Evolutionary conservation across 768 basidiomycete genomes (phyloP).

Genomic region (Chiua virens): DNA sequence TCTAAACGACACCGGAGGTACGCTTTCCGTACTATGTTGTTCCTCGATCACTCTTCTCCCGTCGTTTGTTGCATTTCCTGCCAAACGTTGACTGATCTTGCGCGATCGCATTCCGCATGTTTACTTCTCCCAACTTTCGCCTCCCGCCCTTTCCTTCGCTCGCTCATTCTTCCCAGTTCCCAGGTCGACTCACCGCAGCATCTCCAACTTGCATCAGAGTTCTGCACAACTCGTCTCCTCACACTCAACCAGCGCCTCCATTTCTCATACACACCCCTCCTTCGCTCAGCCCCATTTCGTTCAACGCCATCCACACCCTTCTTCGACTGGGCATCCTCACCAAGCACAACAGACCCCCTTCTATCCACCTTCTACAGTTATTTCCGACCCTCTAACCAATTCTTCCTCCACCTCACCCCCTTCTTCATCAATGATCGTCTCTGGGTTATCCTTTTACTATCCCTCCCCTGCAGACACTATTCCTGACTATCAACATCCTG

Average conservation of each 20-base stretch:
- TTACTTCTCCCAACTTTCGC: neutral
- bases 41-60: too few relatives aligned
- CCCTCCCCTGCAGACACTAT: constrained; percentile 37
- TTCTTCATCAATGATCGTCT: constrained; percentile 47
- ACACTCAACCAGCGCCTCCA: neutral
- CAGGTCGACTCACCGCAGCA: neutral
- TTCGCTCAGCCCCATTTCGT: neutral
- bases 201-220: too few relatives aligned
- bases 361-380: neutral
- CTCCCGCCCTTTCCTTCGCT: constrained; percentile 1
- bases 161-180: constrained; percentile 7
- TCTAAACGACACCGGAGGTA: constrained; percentile 26
- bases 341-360: neutral
- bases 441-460: constrained; percentile 54
- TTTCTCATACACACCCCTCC: neutral
- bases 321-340: neutral
- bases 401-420: too few relatives aligned
- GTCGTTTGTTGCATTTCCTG: constrained; percentile 1
- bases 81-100: constrained; percentile 11
- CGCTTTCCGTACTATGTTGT: constrained; percentile 12
- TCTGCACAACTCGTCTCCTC: too few relatives aligned
- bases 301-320: neutral
- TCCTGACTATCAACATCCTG: constrained; percentile 45
- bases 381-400: neutral
- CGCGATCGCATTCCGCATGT: constrained; percentile 5